Base-by-base conservation (phyloP, 2,329 filamentous ascomycete genomes). In the Diplodia corticola region DNA sequence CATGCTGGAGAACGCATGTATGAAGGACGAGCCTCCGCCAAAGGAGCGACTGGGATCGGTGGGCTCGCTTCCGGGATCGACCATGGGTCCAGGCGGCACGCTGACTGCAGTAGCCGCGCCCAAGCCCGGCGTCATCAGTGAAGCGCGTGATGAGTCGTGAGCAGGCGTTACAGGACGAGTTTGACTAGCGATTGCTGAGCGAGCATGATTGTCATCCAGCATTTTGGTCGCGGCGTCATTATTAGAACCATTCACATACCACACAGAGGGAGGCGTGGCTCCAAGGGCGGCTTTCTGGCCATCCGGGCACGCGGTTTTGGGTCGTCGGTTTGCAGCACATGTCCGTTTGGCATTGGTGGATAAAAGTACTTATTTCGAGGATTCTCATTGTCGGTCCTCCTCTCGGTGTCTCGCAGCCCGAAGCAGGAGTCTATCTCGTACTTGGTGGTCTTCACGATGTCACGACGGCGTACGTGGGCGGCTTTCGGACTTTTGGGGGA, bases 1-100 rank as follows among this genome's bases (percentile, higher is more conserved):
- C 78, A 93, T 97, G 85, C 84, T 99, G 37, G 95, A 99, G 77
- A 96, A 92, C 75, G 92, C 93, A 5, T 99, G 95, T 80, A 96
- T 98, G 92, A 88, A 93, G 77, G 93, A 96, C 75, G 93, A 97
- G 73, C 86, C 88, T 64, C 84, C 87, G 33, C 84, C 83, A 57
- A 79, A 80, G 70, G 77, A 79, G 67, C 75, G 77, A 35, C 69
- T 77, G 55, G 70, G 72, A 53, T 76, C 75, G 5, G 72, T 76
- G 17, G 66, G 71, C 55, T 76, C 76, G 13, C 70, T 76, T 50
- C 71, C 73, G 49, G 73, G 73, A 35, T 71, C 73, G 5, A 59
- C 53, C 50, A 69, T 69, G 49, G 67, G 71, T 24, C 69, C 73
- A 30, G 69, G 76, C 57, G 66, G 57, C 33, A 44, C 75, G 68